Conservation (phyloP, 352 stramenopile species). For the Phytophthora syringae region DNA sequence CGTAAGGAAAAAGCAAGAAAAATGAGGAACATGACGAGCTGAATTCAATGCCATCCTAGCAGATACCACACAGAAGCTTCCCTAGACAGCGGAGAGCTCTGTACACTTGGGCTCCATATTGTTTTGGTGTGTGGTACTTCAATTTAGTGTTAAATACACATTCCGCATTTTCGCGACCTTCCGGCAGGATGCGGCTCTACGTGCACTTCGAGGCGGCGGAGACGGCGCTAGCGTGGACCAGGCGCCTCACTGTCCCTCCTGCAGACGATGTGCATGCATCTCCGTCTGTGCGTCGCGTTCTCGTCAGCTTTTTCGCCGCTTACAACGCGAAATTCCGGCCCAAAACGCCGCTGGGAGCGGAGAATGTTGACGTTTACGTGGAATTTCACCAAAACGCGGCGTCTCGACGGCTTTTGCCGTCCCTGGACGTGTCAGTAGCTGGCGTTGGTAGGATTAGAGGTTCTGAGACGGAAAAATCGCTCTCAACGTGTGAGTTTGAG, state of each 20-base stretch:
- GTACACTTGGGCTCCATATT: not conserved
- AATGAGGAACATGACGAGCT: constrained; percentile 22
- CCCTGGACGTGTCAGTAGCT: constrained; percentile 32
- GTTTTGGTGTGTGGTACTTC: constrained; percentile 5
- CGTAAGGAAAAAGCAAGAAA: constrained; percentile 36
- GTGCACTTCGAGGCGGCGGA: constrained; percentile 64
- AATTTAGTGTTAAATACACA: not conserved
- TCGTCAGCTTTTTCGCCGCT: constrained; percentile 43
- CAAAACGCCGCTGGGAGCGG: constrained; percentile 23
- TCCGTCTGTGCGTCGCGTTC: constrained; percentile 47
- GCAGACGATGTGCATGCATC: constrained; percentile 8
- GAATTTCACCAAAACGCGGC: constrained; percentile 42
- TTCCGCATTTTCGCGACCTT: constrained; percentile 18
- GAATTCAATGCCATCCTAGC: not conserved
- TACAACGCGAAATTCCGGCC: constrained; percentile 55
- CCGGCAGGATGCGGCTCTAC: constrained; percentile 54
- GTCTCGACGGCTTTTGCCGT: constrained; percentile 25
- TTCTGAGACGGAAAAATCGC: not conserved
- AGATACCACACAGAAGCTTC: too few relatives aligned
- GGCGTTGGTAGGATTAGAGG: not conserved
- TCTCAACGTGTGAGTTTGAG: constrained; percentile 44
- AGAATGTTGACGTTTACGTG: constrained; percentile 48
- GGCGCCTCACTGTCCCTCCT: constrained; percentile 50
- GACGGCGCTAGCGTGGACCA: constrained; percentile 50
- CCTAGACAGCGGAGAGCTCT: not conserved